These are phyloP conservation scores for Sporormia fimetaria DNA, from an alignment of 495 filamentous ascomycete genomes.

Conservation along the genomic window DNA sequence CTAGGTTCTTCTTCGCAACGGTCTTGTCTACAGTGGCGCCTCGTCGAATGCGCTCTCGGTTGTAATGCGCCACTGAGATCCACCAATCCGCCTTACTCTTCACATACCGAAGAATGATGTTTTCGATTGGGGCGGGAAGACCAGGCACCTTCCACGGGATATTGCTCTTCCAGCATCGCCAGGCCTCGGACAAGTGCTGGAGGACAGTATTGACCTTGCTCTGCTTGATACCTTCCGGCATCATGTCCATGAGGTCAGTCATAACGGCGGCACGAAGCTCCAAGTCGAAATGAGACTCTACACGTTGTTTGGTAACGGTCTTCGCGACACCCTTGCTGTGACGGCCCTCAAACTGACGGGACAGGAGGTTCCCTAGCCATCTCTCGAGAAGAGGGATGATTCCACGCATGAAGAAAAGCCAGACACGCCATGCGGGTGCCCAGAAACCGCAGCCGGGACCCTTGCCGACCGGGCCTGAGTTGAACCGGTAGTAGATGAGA, in stretches of 20 bases:
- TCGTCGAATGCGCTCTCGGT: constrained; percentile 88
- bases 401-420: constrained; percentile 99
- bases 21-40: constrained; percentile 98
- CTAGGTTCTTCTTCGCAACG: constrained; percentile 98
- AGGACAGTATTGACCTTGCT: constrained; percentile 98
- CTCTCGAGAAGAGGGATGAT: constrained; percentile 94
- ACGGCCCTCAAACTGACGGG: constrained; percentile 94
- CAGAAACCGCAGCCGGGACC: constrained; percentile 98
- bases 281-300: constrained; percentile 97
- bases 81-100: constrained; percentile 99
- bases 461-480: constrained; percentile 94
- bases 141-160: constrained; percentile 99
- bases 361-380: constrained; percentile 95
- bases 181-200: constrained; percentile 94
- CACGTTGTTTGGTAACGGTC: constrained; percentile 97
- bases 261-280: constrained; percentile 97
- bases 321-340: constrained; percentile 99
- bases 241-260: constrained; percentile 99
- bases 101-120: constrained; percentile 95
- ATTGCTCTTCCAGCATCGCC: constrained; percentile 99
- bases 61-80: constrained; percentile 98
- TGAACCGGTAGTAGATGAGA: constrained; percentile 98
- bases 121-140: constrained; percentile 91
- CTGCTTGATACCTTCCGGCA: constrained; percentile 99
- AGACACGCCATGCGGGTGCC: constrained; percentile 98